Evolutionary conservation across 192 early-diverging fungal genomes (phyloP).

Genomic region (Coemansia sp.): DNA sequence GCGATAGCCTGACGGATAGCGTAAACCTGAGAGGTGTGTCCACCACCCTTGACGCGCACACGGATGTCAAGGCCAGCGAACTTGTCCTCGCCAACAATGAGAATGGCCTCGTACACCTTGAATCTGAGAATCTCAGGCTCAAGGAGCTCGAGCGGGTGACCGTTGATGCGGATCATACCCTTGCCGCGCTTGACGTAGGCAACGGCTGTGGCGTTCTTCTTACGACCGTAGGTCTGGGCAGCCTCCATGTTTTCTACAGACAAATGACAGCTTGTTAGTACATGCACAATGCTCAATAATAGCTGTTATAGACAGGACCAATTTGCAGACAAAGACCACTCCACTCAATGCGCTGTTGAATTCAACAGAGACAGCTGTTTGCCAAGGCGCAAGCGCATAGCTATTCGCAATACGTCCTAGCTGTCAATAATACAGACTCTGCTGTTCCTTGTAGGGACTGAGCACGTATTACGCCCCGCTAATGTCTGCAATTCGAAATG

Average conservation of each 20-base stretch:
- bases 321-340: background rate
- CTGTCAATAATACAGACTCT: too few relatives aligned
- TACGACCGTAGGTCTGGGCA: slow-evolving; percentile 57
- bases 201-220: slow-evolving; percentile 99
- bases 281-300: background rate
- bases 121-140: slow-evolving; percentile 96
- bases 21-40: slow-evolving; percentile 96
- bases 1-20: slow-evolving; percentile 98
- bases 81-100: slow-evolving; percentile 93
- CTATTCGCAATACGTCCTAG: too few relatives aligned
- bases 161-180: slow-evolving; percentile 97
- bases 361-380: background rate
- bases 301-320: background rate
- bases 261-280: background rate
- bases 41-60: slow-evolving; percentile 96
- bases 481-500: background rate
- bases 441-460: too few relatives aligned
- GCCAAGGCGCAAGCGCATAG: background rate
- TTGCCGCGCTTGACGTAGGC: slow-evolving; percentile 97
- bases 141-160: slow-evolving; percentile 90
- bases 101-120: slow-evolving; percentile 99
- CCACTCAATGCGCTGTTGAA: background rate
- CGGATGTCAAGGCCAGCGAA: slow-evolving; percentile 97
- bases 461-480: background rate
- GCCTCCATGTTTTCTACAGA: slow-evolving; percentile 55